Evolutionary conservation across 257 asterid genomes (phyloP), one percentile per base, ranked within the genome.

Genomic region (Scutellaria galericulata): DNA sequence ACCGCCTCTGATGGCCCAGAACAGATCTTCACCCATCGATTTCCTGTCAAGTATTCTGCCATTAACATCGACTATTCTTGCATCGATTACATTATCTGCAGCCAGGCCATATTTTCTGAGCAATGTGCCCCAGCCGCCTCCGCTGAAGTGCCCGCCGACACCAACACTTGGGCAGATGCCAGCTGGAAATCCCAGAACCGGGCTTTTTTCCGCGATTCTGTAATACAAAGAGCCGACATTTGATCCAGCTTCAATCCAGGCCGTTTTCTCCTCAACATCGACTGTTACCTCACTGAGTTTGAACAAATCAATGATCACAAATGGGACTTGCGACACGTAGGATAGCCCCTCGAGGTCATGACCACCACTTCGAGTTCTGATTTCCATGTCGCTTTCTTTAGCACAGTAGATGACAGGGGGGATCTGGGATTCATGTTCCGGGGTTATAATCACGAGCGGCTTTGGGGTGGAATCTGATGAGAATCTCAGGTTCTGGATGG

Each of bases 261-360:
- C 74, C 0, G 64, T 55, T 69, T 69, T 55, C 3, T 7, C 9
- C 74, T 69, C 46, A 0, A 15, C 65, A 13, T 69, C 55, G 18
- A 69, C 45, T 6, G 9, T 18, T 3, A 68, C 3, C 2, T 52
- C 52, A 18, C 40, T 51, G 8, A 68, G 10, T 0, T 12, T 56
- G 57, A 70, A 56, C 66, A 70, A 24, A 22, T 70, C 75, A 27
- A 70, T 6, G 56, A 70, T 44, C 37, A 70, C 12, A 1, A 70
- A 70, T 0, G 66, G 75, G 14, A 44, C 7, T 22, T 9, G 4
- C 1, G 75, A 24, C 8, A 44, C 57, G 9, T 41, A 70, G 12
- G 75, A 70, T 13, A 57, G 14, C 3, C 75, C 75, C 75, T 70
- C 73, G 40, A 31, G 31, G 45, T 50, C 72, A 50, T 66, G 72